Evolutionary conservation across 148 eudicot genomes (phyloP), one percentile per base, ranked within the genome.

Genomic region (Rhododendron vialii): DNA sequence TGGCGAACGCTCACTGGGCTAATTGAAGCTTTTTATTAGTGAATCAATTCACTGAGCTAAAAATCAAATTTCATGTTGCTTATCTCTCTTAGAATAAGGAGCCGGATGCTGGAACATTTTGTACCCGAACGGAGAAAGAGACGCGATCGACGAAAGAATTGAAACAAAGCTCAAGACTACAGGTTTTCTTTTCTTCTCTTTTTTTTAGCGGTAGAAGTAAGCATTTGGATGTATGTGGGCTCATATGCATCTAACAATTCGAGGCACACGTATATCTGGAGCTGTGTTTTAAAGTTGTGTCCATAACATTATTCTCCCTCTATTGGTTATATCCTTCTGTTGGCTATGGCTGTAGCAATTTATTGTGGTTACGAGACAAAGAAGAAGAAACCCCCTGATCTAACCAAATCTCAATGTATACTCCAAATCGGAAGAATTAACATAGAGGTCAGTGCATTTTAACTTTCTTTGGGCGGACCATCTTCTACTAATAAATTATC

Each of bases 91-190:
- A 91, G 96, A 92, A 91, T 78, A 92, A 91, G 87, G 98, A 92
- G 86, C 82, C 86, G 9, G 93, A 86, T 47, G 86, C 83, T 36
- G 91, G 85, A 86, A 85, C 51, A 87, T 18, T 80, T 83, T 83
- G 89, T 84, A 30, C 85, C 93, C 36, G 94, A 94, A 80, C 92
- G 92, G 63, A 91, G 90, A 88, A 94, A 89, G 89, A 91, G 92
- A 86, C 92, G 91, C 20, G 92, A 89, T 81, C 89, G 86, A 87
- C 83, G 57, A 94, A 91, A 82, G 92, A 92, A 88, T 85, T 88
- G 48, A 84, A 85, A 81, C 90, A 93, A 88, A 85, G 80, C 63
- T 95, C 98, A 20, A 74, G 36, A 86, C 69, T 93, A 41, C 94
- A 92, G 94, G 99, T 94, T 78, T 51, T 69, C 86, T 24, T 74